Evolutionary conservation across 306 rosid genomes (phyloP).

Genomic region (Trifolium dubium): DNA sequence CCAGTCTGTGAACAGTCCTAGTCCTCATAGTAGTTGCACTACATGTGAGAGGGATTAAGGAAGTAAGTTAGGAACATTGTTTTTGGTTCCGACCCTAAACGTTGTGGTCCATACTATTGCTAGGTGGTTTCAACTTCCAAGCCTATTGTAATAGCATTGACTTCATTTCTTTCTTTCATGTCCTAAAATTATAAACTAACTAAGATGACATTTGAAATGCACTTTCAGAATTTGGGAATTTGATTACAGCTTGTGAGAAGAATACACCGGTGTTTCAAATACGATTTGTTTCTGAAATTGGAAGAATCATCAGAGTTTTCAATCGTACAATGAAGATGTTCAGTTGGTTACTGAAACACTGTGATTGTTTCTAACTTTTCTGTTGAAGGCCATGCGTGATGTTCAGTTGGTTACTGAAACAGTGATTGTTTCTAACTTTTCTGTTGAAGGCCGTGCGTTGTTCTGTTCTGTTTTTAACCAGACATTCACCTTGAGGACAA

Average conservation of each 20-base stretch:
- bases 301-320: neutral
- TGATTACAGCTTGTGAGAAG: neutral
- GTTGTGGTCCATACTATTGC: neutral
- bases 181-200: neutral
- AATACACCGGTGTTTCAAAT: neutral
- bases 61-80: neutral
- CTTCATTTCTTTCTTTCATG: neutral
- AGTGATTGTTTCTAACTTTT: neutral
- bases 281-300: neutral
- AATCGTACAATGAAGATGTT: neutral
- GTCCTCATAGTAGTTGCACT: neutral
- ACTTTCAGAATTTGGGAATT: slow-evolving; percentile 1
- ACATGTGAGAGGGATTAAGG: neutral
- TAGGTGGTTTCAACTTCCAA: neutral
- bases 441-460: neutral
- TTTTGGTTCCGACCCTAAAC: neutral
- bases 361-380: neutral
- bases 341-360: neutral
- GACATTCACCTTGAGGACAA: neutral
- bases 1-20: neutral
- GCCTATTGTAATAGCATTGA: neutral
- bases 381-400: neutral
- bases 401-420: neutral
- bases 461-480: neutral
- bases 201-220: neutral